phyloP scores from a whole-genome alignment of 768 basidiomycete genomes.

The Dictyophora rubrovolvata region DNA sequence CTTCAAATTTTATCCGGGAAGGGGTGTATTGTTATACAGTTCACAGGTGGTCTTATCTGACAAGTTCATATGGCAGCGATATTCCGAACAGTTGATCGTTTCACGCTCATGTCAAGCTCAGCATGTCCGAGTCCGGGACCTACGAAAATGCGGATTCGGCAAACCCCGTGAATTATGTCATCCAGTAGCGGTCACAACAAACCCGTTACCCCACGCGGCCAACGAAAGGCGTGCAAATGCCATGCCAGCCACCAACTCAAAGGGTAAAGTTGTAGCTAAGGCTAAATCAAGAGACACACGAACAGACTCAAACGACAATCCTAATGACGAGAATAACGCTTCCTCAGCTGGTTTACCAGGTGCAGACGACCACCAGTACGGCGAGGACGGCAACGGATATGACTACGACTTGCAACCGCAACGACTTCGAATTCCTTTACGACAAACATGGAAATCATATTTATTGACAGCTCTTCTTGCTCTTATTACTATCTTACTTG shows the following conservation, averaged over 20 bases:
- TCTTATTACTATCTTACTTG: background rate
- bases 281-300: background rate
- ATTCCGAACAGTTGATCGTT: too few relatives aligned
- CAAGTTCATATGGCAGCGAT: too few relatives aligned
- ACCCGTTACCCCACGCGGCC: too few relatives aligned
- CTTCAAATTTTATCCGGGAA: too few relatives aligned
- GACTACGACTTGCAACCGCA: background rate
- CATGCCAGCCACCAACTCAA: background rate
- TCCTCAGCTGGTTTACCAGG: background rate
- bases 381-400: background rate
- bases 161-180: too few relatives aligned
- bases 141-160: too few relatives aligned
- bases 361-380: background rate
- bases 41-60: too few relatives aligned
- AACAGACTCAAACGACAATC: background rate
- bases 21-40: too few relatives aligned
- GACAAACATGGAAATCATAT: slow-evolving; percentile 5
- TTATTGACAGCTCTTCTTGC: background rate
- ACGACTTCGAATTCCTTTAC: background rate
- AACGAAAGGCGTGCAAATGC: background rate
- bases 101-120: too few relatives aligned
- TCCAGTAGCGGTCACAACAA: too few relatives aligned
- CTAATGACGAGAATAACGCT: background rate
- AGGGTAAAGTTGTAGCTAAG: background rate
- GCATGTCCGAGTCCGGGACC: too few relatives aligned